These are phyloP conservation scores for Bolboschoenus planiculmis DNA, from an alignment of 176 grass and related monocot genomes.

Conservation along the genomic window DNA sequence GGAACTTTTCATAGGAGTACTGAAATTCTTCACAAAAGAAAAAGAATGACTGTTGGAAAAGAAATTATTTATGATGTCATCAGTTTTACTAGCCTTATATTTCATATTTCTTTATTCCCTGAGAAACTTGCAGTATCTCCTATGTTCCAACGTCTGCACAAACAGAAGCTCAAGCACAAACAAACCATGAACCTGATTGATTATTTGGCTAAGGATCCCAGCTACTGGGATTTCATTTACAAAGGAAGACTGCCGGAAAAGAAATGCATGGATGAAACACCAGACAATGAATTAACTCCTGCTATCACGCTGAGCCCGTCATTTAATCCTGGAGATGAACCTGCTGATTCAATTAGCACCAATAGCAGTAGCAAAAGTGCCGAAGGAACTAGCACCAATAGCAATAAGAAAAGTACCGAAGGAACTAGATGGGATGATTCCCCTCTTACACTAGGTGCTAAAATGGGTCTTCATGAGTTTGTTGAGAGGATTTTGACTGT, in stretches of 20 bases:
- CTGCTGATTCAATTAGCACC: background rate
- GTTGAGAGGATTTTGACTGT: slow-evolving; percentile 13
- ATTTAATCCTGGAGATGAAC: background rate
- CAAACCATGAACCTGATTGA: slow-evolving; percentile 14
- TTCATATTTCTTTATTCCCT: background rate
- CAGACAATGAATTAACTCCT: no score
- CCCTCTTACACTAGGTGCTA: slow-evolving; percentile 7
- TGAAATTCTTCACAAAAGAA: background rate
- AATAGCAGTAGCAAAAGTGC: no score
- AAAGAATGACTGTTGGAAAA: background rate
- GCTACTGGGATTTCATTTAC: background rate
- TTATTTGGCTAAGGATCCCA: background rate
- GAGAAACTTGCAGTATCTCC: slow-evolving; percentile 3
- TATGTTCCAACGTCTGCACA: background rate
- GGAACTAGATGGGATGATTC: slow-evolving; percentile 20
- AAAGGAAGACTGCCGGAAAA: background rate
- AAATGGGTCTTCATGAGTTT: slow-evolving; percentile 31
- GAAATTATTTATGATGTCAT: background rate
- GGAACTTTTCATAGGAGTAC: background rate
- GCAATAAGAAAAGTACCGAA: background rate
- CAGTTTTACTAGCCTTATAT: background rate
- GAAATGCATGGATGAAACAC: no score
- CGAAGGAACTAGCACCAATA: no score
- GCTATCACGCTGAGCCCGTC: background rate
- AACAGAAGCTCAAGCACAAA: background rate